Evolutionary conservation across 768 basidiomycete genomes (phyloP).

Genomic region (Pluteus cervinus): DNA sequence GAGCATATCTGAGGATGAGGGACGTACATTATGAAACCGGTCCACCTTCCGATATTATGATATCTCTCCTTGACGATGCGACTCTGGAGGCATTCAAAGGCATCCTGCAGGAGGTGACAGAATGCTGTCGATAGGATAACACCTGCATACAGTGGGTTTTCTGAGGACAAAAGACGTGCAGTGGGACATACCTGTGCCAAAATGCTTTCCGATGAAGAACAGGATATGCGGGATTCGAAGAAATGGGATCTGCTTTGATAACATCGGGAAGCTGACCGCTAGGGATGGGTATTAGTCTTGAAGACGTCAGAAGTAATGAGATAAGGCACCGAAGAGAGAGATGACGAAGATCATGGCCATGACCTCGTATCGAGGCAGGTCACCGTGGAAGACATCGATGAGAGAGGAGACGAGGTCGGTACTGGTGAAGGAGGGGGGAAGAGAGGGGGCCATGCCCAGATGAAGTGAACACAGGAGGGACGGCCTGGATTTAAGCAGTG

Average conservation of each 20-base stretch:
- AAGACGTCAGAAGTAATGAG: not conserved
- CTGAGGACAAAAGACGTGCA: not conserved
- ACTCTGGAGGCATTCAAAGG: conserved; percentile 54
- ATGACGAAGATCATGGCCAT: conserved; percentile 51
- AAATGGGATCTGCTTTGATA: conserved; percentile 48
- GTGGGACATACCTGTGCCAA: conserved; percentile 55
- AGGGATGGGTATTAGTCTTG: conserved; percentile 1
- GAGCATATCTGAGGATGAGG: not conserved
- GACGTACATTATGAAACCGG: conserved; percentile 71
- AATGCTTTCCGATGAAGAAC: conserved; percentile 86
- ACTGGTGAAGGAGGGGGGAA: not conserved
- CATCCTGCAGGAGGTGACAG: conserved; percentile 73
- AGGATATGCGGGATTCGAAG: conserved; percentile 59
- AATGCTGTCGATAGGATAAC: conserved; percentile 83
- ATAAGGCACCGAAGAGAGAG: conserved; percentile 55
- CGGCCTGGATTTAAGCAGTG: no score
- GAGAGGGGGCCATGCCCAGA: no score
- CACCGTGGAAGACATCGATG: conserved; percentile 1
- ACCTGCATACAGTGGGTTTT: conserved; percentile 27
- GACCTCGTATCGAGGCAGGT: conserved; percentile 13
- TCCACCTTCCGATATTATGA: conserved; percentile 46
- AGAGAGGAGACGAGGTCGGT: not conserved
- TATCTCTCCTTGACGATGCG: conserved; percentile 39
- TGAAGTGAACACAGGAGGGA: no score
- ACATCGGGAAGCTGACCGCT: conserved; percentile 71